Evolutionary conservation across 1,284 basidiomycete genomes (phyloP).

Genomic region (Leccinum solheimii): DNA sequence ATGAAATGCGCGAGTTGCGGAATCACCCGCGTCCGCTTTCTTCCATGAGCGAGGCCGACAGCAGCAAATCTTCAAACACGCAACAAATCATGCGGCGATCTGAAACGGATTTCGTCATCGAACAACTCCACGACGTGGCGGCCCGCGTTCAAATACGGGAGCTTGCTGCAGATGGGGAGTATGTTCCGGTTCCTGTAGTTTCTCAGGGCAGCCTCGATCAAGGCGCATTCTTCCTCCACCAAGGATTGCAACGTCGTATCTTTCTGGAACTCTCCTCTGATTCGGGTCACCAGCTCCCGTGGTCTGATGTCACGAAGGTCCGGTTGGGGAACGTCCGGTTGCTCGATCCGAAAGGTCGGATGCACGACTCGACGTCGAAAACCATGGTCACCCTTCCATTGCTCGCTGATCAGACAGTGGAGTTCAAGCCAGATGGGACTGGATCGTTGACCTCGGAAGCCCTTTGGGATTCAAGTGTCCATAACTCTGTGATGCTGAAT

Average conservation of each 20-base stretch:
- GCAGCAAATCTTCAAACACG: slow-evolving; percentile 39
- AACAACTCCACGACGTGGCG: slow-evolving; percentile 88
- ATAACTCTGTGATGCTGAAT: slow-evolving; percentile 86
- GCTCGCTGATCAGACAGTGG: slow-evolving; percentile 68
- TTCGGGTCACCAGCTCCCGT: slow-evolving; percentile 87
- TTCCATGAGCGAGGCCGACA: slow-evolving; percentile 34
- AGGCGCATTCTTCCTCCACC: slow-evolving; percentile 87
- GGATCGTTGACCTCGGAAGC: slow-evolving; percentile 68
- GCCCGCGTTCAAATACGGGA: slow-evolving; percentile 87
- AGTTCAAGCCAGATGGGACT: slow-evolving; percentile 82
- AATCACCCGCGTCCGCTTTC: slow-evolving; percentile 37
- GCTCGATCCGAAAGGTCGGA: slow-evolving; percentile 80
- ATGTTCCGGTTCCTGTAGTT: slow-evolving; percentile 81
- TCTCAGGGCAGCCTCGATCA: slow-evolving; percentile 79
- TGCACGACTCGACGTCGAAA: slow-evolving; percentile 74
- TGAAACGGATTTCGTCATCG: slow-evolving; percentile 88
- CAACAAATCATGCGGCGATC: slow-evolving; percentile 84
- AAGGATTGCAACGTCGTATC: slow-evolving; percentile 89
- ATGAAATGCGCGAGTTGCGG: slow-evolving; percentile 79
- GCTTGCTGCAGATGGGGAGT: slow-evolving; percentile 81
- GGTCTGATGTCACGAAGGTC: slow-evolving; percentile 78
- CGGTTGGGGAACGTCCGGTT: slow-evolving; percentile 82
- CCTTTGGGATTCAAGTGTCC: slow-evolving; percentile 92
- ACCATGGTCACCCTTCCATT: slow-evolving; percentile 69
- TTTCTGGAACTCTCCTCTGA: slow-evolving; percentile 79